Conservation (phyloP, 345 rosid genomes). For the Arabis alpina region DNA sequence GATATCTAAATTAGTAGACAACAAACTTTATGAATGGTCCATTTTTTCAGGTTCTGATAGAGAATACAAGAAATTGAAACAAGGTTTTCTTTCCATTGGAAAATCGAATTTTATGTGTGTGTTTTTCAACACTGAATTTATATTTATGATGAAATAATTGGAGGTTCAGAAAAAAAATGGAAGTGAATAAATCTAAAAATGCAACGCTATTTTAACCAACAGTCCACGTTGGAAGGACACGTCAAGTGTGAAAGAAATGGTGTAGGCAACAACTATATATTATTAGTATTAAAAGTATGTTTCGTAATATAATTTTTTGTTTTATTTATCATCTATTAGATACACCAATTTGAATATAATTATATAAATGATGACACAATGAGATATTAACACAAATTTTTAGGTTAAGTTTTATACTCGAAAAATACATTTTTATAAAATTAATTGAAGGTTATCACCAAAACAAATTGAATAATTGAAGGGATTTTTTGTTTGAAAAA, state of each 20-base stretch:
- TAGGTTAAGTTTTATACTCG: too few relatives aligned
- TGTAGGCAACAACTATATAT: neutral
- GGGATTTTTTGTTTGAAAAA: too few relatives aligned
- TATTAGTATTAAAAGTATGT: neutral
- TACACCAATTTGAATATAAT: too few relatives aligned
- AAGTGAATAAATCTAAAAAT: neutral
- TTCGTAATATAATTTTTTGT: too few relatives aligned
- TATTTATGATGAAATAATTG: neutral
- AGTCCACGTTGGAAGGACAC: neutral
- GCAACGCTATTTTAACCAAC: neutral
- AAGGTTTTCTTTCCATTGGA: neutral
- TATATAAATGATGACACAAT: too few relatives aligned
- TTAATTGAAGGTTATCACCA: too few relatives aligned
- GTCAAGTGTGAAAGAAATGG: constrained; percentile 15
- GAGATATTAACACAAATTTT: too few relatives aligned
- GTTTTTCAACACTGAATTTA: neutral
- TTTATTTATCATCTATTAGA: too few relatives aligned
- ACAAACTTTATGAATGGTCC: constrained; percentile 7
- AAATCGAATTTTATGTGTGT: neutral
- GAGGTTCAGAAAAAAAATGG: too few relatives aligned
- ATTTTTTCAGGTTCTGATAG: constrained; percentile 15
- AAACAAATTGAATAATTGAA: too few relatives aligned
- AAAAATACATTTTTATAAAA: too few relatives aligned
- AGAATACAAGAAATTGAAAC: constrained; percentile 11
- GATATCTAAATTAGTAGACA: neutral